These are phyloP conservation scores for Vaccinium myrtillus DNA, from an alignment of 148 eudicot genomes.

Conservation along the genomic window DNA sequence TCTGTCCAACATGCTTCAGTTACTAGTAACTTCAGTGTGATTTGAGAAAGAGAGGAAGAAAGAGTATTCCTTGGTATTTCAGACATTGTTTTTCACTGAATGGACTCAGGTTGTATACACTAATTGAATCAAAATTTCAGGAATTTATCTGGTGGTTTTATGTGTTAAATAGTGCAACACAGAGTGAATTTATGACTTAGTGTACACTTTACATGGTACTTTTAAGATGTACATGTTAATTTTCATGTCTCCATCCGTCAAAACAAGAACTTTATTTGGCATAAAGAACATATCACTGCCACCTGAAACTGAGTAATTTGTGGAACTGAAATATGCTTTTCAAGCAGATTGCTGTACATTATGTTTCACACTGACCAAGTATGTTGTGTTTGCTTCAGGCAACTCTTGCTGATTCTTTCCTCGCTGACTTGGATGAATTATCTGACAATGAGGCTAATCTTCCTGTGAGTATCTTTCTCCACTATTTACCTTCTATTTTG, in stretches of 20 bases:
- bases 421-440: constrained; percentile 95
- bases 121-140: background rate
- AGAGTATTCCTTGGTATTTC: background rate
- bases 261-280: background rate
- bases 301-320: background rate
- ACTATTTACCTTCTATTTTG: background rate
- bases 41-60: background rate
- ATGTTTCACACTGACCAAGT: background rate
- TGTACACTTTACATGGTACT: background rate
- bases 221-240: background rate
- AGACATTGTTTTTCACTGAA: background rate
- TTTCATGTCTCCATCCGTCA: background rate
- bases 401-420: constrained; percentile 86
- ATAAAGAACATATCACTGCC: background rate
- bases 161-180: background rate
- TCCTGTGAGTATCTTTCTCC: constrained; percentile 41
- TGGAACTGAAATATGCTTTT: background rate
- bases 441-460: constrained; percentile 82
- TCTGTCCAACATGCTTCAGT: background rate
- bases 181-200: background rate
- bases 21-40: background rate
- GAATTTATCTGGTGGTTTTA: background rate
- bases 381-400: constrained; percentile 48
- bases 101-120: background rate
- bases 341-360: background rate